Conservation (phyloP, 2,329 filamentous ascomycete genomes). For the Diaporthe aspalathi region DNA sequence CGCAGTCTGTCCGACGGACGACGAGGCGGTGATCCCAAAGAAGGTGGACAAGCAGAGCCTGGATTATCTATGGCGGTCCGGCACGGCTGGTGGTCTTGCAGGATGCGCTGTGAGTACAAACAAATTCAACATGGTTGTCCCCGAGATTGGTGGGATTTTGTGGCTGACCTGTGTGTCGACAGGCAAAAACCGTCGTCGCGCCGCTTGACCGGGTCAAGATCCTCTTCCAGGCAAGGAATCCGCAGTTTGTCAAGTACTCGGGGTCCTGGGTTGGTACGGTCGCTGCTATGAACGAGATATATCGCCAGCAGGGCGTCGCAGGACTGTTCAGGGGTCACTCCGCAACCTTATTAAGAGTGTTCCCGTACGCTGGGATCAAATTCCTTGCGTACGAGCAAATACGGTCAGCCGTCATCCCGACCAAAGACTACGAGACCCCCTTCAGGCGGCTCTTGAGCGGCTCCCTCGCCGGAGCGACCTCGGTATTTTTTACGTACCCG, state of each 20-base stretch:
- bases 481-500: constrained; percentile 96
- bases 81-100: constrained; percentile 87
- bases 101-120: constrained; percentile 82
- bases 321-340: constrained; percentile 95
- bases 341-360: constrained; percentile 92
- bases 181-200: constrained; percentile 96
- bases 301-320: constrained; percentile 74
- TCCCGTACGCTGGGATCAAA: constrained; percentile 97
- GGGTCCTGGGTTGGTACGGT: constrained; percentile 88
- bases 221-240: constrained; percentile 95
- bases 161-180: constrained; percentile 39
- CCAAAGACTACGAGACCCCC: constrained; percentile 80
- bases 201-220: constrained; percentile 98
- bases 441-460: constrained; percentile 80
- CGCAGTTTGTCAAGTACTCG: constrained; percentile 92
- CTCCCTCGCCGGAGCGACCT: constrained; percentile 83
- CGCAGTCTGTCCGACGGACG: constrained; percentile 61
- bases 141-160: neutral
- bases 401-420: constrained; percentile 79
- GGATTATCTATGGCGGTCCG: constrained; percentile 86
- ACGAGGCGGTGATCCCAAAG: constrained; percentile 60
- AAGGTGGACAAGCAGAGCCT: constrained; percentile 77
- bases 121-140: neutral
- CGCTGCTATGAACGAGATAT: constrained; percentile 87
- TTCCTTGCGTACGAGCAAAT: constrained; percentile 99